These are phyloP conservation scores for Dianthus caryophyllus DNA, from an alignment of 148 eudicot species.

Conservation along the genomic window DNA sequence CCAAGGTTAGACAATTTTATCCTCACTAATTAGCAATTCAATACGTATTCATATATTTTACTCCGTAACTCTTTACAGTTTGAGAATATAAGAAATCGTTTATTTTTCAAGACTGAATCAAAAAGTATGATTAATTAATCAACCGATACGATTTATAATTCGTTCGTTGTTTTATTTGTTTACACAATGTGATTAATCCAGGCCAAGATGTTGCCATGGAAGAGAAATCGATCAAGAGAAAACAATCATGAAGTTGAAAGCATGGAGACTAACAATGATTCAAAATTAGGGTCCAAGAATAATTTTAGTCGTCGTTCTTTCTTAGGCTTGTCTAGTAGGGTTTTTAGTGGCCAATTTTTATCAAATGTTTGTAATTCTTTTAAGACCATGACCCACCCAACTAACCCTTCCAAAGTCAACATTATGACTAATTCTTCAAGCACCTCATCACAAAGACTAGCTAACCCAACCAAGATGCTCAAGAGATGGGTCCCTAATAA, in stretches of 20 bases:
- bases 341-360: conserved; percentile 13
- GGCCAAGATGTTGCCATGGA: conserved; percentile 15
- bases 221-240: conserved; percentile 8
- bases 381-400: neutral
- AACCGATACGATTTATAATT: neutral
- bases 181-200: neutral
- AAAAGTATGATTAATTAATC: too few relatives aligned
- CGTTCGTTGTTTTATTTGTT: neutral
- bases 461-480: conserved; percentile 1
- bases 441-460: neutral
- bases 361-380: neutral
- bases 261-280: neutral
- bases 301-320: neutral
- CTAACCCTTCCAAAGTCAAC: neutral
- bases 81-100: too few relatives aligned
- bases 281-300: neutral
- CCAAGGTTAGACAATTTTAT: too few relatives aligned
- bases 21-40: too few relatives aligned
- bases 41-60: too few relatives aligned
- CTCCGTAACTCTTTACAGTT: too few relatives aligned
- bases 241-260: neutral
- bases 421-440: neutral
- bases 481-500: conserved; percentile 11
- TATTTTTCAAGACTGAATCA: too few relatives aligned
- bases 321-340: neutral